Base-by-base conservation (phyloP, 2,329 filamentous ascomycete species). In the Geosmithia flava region DNA sequence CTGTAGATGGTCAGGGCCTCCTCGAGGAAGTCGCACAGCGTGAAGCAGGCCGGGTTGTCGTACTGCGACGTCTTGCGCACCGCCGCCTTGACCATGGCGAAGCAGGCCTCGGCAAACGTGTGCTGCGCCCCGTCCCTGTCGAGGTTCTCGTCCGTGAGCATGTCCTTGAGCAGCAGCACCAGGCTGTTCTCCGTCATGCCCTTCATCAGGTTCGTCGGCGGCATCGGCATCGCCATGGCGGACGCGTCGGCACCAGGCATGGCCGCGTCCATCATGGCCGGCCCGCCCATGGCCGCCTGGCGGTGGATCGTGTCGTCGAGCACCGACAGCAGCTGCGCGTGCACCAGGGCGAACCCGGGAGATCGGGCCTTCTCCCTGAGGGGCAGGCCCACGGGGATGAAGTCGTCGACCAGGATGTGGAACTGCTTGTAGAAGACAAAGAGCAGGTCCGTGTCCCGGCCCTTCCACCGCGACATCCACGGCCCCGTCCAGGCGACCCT, bases 361-460 rank as follows among this genome's bases (percentile, higher is more conserved):
- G 84, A 80, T 45, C 85, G 71, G 5, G 74, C 75, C 56, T 77
- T 79, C 49, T 79, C 74, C 1, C 66, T 56, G 16, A 80, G 61
- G 2, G 76, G 68, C 29, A 81, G 59, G 3, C 68, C 69, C 0
- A 65, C 56, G 0, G 83, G 81, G 55, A 85, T 70, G 54, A 85
- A 85, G 51, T 93, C 86, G 41, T 86, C 80, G 3, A 83, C 75
- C 3, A 96, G 71, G 19, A 91, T 75, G 62, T 91, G 85, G 56
- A 85, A 94, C 60, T 93, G 83, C 64, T 95, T 95, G 67, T 82
- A 80, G 58, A 96, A 96, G 43, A 94, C 84, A 66, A 91, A 95
- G 60, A 95, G 87, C 33, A 96, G 70, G 58, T 95, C 90, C 3
- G 85, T 94, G 56, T 95, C 89, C 2, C 81, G 80, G 15, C 90